These are phyloP conservation scores for Starmerella bombicola DNA, from an alignment of 805 yeast species.

Conservation along the genomic window DNA sequence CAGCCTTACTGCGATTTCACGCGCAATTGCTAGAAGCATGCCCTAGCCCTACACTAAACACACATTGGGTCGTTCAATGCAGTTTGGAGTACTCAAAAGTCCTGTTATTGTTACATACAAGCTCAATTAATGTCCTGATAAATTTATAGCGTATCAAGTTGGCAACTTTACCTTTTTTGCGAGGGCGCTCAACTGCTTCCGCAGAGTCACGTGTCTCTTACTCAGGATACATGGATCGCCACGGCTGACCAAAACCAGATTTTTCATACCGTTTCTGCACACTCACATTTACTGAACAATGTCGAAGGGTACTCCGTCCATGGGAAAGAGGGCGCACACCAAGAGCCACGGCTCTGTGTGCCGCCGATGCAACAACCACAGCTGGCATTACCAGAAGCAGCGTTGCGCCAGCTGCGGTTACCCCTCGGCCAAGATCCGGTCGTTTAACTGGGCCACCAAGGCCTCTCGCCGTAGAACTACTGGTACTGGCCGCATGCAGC, in stretches of 20 bases:
- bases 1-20: too few species aligned
- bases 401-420: slow-evolving; percentile 98
- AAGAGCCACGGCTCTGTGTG: slow-evolving; percentile 93
- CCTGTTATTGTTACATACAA: too few species aligned
- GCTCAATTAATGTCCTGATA: too few species aligned
- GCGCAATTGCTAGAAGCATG: too few species aligned
- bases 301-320: slow-evolving; percentile 94
- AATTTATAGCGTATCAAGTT: not conserved
- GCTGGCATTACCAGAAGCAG: slow-evolving; percentile 98
- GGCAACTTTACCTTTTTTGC: not conserved
- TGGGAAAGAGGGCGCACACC: slow-evolving; percentile 96
- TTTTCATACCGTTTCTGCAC: slow-evolving; percentile 10
- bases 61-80: too few species aligned
- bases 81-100: too few species aligned
- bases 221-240: not conserved
- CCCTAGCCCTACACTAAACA: too few species aligned
- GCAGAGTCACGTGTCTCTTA: not conserved
- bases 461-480: slow-evolving; percentile 99
- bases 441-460: slow-evolving; percentile 95
- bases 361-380: slow-evolving; percentile 93
- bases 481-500: slow-evolving; percentile 98
- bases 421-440: slow-evolving; percentile 97
- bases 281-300: slow-evolving; percentile 32
- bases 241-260: slow-evolving; percentile 14
- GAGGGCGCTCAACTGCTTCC: not conserved